These are phyloP conservation scores for Chaetothyriales sp. DNA, from an alignment of 2,329 filamentous ascomycete genomes.

Conservation along the genomic window DNA sequence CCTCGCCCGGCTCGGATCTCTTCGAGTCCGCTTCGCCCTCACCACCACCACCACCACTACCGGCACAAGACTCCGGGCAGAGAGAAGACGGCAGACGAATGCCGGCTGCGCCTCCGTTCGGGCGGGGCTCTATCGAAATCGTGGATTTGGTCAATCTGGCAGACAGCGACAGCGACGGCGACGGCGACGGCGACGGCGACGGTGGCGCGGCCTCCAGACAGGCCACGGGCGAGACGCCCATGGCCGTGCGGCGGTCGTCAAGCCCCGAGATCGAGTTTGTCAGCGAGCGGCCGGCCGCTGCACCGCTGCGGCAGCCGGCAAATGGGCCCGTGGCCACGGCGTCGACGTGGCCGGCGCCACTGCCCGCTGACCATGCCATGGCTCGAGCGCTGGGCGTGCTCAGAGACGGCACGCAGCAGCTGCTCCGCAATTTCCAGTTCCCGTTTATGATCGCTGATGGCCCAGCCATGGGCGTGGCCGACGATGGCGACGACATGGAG, in stretches of 20 bases:
- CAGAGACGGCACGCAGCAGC: neutral
- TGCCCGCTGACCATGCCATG: neutral
- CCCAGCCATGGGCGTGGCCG: neutral
- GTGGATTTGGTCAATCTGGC: neutral
- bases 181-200: neutral
- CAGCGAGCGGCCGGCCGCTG: neutral
- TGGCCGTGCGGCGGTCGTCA: neutral
- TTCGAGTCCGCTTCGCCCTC: constrained; percentile 2
- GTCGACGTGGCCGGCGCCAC: neutral
- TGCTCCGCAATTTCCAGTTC: neutral
- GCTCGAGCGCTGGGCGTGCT: neutral
- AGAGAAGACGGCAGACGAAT: constrained; percentile 8
- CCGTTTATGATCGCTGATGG: neutral
- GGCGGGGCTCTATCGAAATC: neutral
- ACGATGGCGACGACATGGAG: constrained; percentile 3
- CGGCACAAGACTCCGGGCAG: neutral
- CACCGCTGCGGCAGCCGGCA: neutral
- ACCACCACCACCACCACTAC: neutral
- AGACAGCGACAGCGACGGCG: neutral
- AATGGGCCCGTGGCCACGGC: neutral
- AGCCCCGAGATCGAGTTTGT: constrained; percentile 2
- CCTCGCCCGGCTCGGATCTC: neutral
- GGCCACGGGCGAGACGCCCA: too few relatives aligned
- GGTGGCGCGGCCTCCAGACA: too few relatives aligned
- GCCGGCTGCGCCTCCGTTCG: neutral